Evolutionary conservation across 192 early-diverging fungal genomes (phyloP).

Genomic region (Obelidium mucronatum): DNA sequence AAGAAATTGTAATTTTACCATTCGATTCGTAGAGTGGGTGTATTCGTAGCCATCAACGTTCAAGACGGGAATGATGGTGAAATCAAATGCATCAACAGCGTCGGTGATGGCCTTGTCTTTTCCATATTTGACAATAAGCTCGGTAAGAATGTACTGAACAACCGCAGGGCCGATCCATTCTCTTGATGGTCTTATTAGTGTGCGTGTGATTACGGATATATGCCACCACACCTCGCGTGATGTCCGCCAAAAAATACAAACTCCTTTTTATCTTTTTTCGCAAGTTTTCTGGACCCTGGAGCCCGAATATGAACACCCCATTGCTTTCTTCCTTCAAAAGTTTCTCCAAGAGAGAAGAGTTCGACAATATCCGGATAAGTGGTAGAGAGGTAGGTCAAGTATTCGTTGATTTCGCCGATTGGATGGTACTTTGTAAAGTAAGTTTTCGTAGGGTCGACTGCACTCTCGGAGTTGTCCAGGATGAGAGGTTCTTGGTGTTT

Average conservation of each 20-base stretch:
- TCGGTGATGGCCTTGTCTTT: conserved; percentile 54
- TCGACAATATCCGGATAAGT: conserved; percentile 49
- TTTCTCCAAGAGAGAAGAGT: conserved; percentile 53
- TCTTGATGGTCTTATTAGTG: no score
- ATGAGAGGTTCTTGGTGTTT: no score
- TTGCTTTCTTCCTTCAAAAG: conserved; percentile 58
- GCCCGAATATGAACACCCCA: conserved; percentile 55
- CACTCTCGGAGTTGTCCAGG: no score
- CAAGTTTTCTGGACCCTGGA: not conserved
- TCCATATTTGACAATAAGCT: conserved; percentile 55
- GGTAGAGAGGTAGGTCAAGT: conserved; percentile 46
- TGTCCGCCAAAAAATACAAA: conserved; percentile 41
- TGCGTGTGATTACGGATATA: no score
- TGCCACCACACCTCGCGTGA: conserved; percentile 43
- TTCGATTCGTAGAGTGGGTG: conserved; percentile 59
- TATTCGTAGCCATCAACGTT: conserved; percentile 72
- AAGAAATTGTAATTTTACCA: no score
- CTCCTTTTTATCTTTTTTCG: conserved; percentile 29
- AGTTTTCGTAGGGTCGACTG: not conserved
- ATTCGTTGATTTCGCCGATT: conserved; percentile 50
- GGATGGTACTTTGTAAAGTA: conserved; percentile 50
- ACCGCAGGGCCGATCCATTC: conserved; percentile 62
- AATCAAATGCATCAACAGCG: conserved; percentile 58
- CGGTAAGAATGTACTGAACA: conserved; percentile 58
- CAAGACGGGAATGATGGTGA: conserved; percentile 66